Percentiles rank a stretch among this genome's conserved stretches.
Conservation (phyloP, 2,329 filamentous ascomycete genomes). For the Xylariaceae sp. region DNA sequence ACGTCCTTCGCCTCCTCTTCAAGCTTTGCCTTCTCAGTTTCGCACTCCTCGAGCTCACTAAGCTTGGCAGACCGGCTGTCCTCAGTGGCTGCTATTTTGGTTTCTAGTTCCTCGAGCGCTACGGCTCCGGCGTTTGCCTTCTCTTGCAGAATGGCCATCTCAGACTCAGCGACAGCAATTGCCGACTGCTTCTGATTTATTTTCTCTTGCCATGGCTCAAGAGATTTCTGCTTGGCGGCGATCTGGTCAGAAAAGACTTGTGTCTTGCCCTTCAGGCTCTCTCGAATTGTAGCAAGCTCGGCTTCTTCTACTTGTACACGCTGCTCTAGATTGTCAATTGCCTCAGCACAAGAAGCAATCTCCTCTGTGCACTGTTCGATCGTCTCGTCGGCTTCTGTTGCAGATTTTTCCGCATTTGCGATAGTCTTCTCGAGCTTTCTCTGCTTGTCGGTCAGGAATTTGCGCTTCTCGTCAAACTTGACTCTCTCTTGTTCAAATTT, state of each 20-base stretch:
- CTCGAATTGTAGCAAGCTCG: slow-evolving; percentile 81
- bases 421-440: slow-evolving; percentile 95
- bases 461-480: slow-evolving; percentile 97
- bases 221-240: slow-evolving; percentile 85
- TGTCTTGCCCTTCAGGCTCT: slow-evolving; percentile 91
- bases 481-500: slow-evolving; percentile 96
- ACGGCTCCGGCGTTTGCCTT: slow-evolving; percentile 86
- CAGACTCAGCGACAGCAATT: slow-evolving; percentile 92
- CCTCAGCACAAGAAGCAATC: slow-evolving; percentile 75
- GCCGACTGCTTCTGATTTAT: slow-evolving; percentile 95
- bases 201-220: slow-evolving; percentile 96
- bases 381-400: slow-evolving; percentile 75
- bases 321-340: slow-evolving; percentile 77
- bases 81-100: slow-evolving; percentile 77
- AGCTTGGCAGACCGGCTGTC: slow-evolving; percentile 73
- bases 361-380: slow-evolving; percentile 80
- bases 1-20: slow-evolving; percentile 77
- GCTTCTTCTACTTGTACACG: slow-evolving; percentile 79
- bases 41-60: slow-evolving; percentile 76
- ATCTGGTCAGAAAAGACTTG: slow-evolving; percentile 94
- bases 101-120: slow-evolving; percentile 80
- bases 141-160: slow-evolving; percentile 88
- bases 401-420: slow-evolving; percentile 74
- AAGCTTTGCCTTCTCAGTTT: slow-evolving; percentile 72
- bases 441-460: slow-evolving; percentile 87